Conservation (phyloP, 1,284 basidiomycete species). For the Ganoderma leucocontextum region DNA sequence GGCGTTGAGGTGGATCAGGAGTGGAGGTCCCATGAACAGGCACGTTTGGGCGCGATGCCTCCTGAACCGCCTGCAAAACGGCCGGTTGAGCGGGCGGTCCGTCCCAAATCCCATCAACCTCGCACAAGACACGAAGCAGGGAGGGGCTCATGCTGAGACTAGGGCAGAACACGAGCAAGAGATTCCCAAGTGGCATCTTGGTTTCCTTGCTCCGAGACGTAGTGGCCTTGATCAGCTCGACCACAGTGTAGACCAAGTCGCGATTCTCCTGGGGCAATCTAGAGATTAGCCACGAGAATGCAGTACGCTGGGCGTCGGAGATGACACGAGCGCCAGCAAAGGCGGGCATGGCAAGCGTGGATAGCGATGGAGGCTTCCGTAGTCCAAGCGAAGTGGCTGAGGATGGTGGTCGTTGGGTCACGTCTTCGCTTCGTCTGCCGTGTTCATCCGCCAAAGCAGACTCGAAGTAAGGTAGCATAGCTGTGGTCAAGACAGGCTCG, state of each 20-base stretch:
- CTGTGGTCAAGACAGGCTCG: slow-evolving; percentile 79
- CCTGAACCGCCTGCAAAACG: slow-evolving; percentile 9
- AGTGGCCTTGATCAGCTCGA: slow-evolving; percentile 76
- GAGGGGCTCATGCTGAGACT: slow-evolving; percentile 83
- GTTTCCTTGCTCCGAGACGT: slow-evolving; percentile 69
- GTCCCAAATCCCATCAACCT: slow-evolving; percentile 73
- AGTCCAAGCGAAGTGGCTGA: slow-evolving; percentile 52
- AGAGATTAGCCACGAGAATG: slow-evolving; percentile 65
- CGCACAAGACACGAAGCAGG: slow-evolving; percentile 76
- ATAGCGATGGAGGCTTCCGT: slow-evolving; percentile 79
- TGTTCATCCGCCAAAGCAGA: slow-evolving; percentile 69
- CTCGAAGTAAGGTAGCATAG: slow-evolving; percentile 79
- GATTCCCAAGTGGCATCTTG: slow-evolving; percentile 86
- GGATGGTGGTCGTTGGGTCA: slow-evolving; percentile 38
- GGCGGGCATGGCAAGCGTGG: slow-evolving; percentile 75
- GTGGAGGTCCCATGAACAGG: not conserved
- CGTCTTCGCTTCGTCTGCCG: slow-evolving; percentile 24
- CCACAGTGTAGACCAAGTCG: slow-evolving; percentile 75
- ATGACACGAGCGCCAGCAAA: slow-evolving; percentile 66
- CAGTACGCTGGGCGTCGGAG: slow-evolving; percentile 60
- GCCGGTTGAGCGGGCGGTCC: slow-evolving; percentile 27
- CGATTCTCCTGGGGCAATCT: slow-evolving; percentile 76
- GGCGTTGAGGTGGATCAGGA: not conserved
- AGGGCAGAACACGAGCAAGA: slow-evolving; percentile 83
- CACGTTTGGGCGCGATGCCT: not conserved